phyloP scores from a whole-genome alignment of 345 rosid species.

The Isatis tinctoria region DNA sequence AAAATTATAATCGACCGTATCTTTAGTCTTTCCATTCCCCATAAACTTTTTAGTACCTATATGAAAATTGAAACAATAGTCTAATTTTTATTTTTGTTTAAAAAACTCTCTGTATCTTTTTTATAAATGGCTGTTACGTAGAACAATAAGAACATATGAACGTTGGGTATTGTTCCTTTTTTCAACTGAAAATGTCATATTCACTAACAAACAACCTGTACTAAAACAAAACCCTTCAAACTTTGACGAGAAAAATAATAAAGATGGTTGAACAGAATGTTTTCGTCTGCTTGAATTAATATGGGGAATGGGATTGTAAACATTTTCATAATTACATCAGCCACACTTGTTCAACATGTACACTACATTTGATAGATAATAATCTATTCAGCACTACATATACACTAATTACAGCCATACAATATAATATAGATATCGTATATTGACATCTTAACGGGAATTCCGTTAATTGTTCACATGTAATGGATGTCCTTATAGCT shows the following conservation, averaged over 20 bases:
- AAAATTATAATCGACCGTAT: conserved; percentile 6
- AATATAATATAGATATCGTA: background rate
- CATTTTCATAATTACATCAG: background rate
- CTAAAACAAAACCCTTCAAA: background rate
- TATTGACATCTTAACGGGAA: background rate
- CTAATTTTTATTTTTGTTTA: background rate
- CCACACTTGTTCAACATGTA: background rate
- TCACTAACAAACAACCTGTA: conserved; percentile 8
- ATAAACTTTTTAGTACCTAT: conserved; percentile 8
- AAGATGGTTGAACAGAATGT: background rate
- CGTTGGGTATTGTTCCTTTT: conserved; percentile 16
- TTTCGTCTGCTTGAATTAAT: background rate
- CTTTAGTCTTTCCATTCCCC: conserved; percentile 17
- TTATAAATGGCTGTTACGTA: conserved; percentile 4
- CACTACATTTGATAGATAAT: background rate
- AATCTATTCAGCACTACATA: background rate
- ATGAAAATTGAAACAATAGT: background rate
- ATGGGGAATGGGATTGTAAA: background rate
- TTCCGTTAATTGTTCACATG: too few relatives aligned
- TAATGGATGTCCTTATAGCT: too few relatives aligned
- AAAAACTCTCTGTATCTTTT: background rate
- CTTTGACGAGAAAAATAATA: background rate
- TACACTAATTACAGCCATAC: background rate
- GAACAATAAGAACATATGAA: conserved; percentile 4
- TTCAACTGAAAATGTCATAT: conserved; percentile 17